These are phyloP conservation scores for Hypoxylon sp. DNA, from an alignment of 2,329 filamentous ascomycete genomes.

Conservation along the genomic window DNA sequence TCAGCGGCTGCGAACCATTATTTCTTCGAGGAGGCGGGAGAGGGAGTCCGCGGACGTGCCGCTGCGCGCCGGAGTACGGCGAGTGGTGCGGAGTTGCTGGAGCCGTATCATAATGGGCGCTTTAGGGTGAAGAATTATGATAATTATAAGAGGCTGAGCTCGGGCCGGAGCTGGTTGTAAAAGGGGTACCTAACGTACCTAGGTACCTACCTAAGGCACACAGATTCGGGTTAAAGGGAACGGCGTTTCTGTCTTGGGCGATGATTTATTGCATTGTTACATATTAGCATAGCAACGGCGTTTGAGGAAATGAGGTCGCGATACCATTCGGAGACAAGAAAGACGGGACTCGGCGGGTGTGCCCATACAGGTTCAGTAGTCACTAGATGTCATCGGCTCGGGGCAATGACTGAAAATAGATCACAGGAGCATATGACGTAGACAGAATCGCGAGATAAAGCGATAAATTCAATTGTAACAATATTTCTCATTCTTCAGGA, in stretches of 20 bases:
- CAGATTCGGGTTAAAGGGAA: not conserved
- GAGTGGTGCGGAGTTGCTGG: slow-evolving; percentile 38
- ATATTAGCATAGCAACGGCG: slow-evolving; percentile 38
- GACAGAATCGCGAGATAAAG: slow-evolving; percentile 1
- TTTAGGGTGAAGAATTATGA: slow-evolving; percentile 27
- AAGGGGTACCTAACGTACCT: not conserved
- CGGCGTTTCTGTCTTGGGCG: not conserved
- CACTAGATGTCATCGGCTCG: not conserved
- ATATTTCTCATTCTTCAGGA: slow-evolving; percentile 25
- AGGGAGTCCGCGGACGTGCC: not conserved
- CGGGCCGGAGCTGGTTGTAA: slow-evolving; percentile 41
- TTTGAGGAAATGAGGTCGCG: slow-evolving; percentile 2
- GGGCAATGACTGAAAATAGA: not conserved
- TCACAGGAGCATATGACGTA: not conserved
- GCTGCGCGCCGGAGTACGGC: slow-evolving; percentile 14
- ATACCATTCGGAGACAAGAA: slow-evolving; percentile 22
- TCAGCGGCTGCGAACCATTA: slow-evolving; percentile 50
- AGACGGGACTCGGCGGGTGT: not conserved
- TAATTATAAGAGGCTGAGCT: slow-evolving; percentile 49
- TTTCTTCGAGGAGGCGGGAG: slow-evolving; percentile 50
- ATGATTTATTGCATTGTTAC: not conserved
- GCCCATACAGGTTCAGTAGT: slow-evolving; percentile 9
- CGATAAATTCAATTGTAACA: slow-evolving; percentile 12
- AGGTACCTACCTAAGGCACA: no score
- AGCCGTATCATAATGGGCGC: slow-evolving; percentile 8